phyloP scores from a whole-genome alignment of 352 stramenopile genomes.

The Phytophthora europaea region DNA sequence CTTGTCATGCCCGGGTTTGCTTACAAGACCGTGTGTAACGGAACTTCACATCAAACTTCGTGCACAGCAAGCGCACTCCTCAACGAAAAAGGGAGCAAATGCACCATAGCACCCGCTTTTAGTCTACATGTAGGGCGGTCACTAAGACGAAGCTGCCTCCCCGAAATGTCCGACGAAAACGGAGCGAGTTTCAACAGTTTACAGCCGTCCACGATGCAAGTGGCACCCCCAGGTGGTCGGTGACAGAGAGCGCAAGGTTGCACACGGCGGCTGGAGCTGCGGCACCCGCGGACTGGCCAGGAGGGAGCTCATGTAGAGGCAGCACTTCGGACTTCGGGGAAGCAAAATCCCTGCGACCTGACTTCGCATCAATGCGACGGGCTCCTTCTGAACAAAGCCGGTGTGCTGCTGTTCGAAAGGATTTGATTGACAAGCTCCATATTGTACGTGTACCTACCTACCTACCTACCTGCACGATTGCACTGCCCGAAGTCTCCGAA shows the following conservation, averaged over 20 bases:
- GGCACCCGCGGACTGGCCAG: background rate
- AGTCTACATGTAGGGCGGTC: constrained; percentile 1
- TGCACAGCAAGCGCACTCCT: constrained; percentile 20
- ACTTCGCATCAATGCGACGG: constrained; percentile 19
- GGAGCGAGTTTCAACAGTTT: background rate
- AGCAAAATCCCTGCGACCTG: constrained; percentile 13
- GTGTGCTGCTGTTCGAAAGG: constrained; percentile 21
- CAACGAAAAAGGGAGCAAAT: constrained; percentile 13
- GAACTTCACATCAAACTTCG: constrained; percentile 20
- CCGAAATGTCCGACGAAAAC: constrained; percentile 7
- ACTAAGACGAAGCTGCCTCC: constrained; percentile 16
- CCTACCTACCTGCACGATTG: too few species aligned
- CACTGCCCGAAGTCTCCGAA: background rate
- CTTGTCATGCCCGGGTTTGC: constrained; percentile 11
- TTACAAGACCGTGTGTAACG: constrained; percentile 20
- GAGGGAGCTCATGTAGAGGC: constrained; percentile 21
- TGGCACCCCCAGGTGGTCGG: constrained; percentile 11
- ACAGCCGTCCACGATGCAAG: background rate
- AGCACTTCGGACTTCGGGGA: constrained; percentile 7
- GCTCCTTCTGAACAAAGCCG: constrained; percentile 34
- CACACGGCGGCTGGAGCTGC: background rate
- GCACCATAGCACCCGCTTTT: background rate
- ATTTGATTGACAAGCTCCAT: constrained; percentile 15
- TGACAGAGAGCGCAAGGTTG: constrained; percentile 3
- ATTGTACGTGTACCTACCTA: background rate